Percentiles rank a stretch among this genome's conserved stretches.
Evolutionary conservation across 768 basidiomycete genomes (phyloP).

Genomic region (Dendrothele bispora): DNA sequence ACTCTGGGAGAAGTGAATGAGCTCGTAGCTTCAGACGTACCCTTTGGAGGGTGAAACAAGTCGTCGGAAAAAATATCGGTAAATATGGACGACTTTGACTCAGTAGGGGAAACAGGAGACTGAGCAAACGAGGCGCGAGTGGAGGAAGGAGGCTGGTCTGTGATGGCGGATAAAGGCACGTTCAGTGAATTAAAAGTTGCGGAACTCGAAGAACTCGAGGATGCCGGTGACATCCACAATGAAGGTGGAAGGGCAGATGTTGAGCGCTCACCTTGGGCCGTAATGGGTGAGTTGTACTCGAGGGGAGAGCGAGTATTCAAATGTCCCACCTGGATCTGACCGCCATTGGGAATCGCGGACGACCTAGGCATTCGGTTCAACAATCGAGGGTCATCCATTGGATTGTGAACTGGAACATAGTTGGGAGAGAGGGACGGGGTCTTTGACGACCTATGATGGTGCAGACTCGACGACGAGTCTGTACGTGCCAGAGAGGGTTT

Average conservation of each 20-base stretch:
- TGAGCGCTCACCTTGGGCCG: slow-evolving; percentile 48
- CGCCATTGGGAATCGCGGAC: too few relatives aligned
- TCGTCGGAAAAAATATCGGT: slow-evolving; percentile 73
- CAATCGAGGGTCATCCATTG: too few relatives aligned
- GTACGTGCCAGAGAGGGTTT: slow-evolving; percentile 31
- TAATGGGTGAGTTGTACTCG: slow-evolving; percentile 20
- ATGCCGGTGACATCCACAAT: slow-evolving; percentile 81
- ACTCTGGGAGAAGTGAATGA: slow-evolving; percentile 67
- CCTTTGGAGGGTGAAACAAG: slow-evolving; percentile 50
- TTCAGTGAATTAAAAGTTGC: slow-evolving; percentile 39
- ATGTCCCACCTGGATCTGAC: neutral
- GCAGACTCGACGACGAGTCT: slow-evolving; percentile 25
- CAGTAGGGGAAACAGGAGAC: slow-evolving; percentile 45
- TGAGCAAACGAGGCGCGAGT: slow-evolving; percentile 33
- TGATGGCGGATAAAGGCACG: slow-evolving; percentile 35
- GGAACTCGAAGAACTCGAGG: slow-evolving; percentile 45
- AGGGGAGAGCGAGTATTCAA: slow-evolving; percentile 6
- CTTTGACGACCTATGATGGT: slow-evolving; percentile 19
- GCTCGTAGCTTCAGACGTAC: slow-evolving; percentile 56
- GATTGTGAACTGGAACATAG: too few relatives aligned
- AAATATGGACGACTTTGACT: slow-evolving; percentile 63
- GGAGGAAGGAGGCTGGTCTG: slow-evolving; percentile 32
- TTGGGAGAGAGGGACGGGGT: slow-evolving; percentile 21
- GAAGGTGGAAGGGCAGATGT: slow-evolving; percentile 66
- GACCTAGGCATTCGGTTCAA: too few relatives aligned